A percentile compares a stretch with the other conserved stretches of the same genome.
These are phyloP conservation scores for Chloromonas sp. DNA, from an alignment of 163 green algal genomes.

Conservation along the genomic window DNA sequence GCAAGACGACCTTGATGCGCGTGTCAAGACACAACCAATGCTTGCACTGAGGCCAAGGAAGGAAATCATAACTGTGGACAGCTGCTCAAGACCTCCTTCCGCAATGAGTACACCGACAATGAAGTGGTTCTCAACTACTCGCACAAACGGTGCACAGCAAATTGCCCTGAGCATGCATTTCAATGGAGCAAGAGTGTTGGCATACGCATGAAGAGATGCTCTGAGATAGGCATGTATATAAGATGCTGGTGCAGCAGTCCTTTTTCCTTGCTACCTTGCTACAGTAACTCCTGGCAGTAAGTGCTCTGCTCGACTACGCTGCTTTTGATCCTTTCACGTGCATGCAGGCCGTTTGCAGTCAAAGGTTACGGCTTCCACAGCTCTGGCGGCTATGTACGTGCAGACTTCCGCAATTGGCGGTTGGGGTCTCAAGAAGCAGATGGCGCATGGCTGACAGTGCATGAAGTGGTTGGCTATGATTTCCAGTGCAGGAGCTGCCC, in stretches of 20 bases:
- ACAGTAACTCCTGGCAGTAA: too few relatives aligned
- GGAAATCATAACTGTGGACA: background rate
- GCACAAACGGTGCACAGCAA: background rate
- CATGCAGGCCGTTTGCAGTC: conserved; percentile 2
- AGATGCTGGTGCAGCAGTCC: too few relatives aligned
- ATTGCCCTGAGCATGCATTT: background rate
- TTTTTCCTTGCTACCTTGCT: too few relatives aligned
- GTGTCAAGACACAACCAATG: background rate
- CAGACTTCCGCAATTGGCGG: conserved; percentile 2
- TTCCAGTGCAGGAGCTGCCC: background rate
- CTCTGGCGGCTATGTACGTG: background rate
- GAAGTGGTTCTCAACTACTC: conserved; percentile 6
- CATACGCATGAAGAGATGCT: background rate
- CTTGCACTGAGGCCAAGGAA: background rate
- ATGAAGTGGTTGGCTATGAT: conserved; percentile 2
- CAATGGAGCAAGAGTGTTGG: background rate
- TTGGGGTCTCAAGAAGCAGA: background rate
- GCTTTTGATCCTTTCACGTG: too few relatives aligned
- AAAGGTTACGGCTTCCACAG: conserved; percentile 8
- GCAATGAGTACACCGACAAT: background rate
- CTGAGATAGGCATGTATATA: background rate
- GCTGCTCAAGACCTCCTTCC: conserved; percentile 2
- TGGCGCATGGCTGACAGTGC: background rate
- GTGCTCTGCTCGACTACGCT: too few relatives aligned
- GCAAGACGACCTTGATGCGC: background rate